phyloP scores from a whole-genome alignment of 176 grass and related monocot species.

The Ensete glaucum region DNA sequence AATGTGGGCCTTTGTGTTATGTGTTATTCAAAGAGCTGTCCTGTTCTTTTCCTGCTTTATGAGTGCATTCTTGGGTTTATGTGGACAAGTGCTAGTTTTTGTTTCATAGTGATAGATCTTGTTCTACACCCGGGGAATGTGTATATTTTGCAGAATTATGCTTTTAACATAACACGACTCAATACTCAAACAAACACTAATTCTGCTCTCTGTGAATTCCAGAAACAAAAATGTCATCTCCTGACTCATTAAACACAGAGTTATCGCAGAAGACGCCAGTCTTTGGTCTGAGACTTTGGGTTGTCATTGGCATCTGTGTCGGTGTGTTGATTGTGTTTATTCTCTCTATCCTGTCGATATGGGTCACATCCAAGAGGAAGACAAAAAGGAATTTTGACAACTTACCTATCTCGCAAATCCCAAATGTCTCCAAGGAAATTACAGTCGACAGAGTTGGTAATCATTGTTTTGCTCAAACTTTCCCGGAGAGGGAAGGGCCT shows the following conservation, averaged over 20 bases:
- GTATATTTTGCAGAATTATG: not conserved
- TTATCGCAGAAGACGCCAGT: constrained; percentile 52
- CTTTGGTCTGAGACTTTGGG: constrained; percentile 72
- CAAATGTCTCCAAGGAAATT: constrained; percentile 95
- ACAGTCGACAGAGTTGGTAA: constrained; percentile 63
- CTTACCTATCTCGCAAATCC: constrained; percentile 65
- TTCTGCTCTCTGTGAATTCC: constrained; percentile 1
- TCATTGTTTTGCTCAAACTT: constrained; percentile 62
- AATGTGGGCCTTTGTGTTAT: not conserved
- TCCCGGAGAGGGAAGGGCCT: constrained; percentile 46
- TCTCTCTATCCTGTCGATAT: constrained; percentile 73
- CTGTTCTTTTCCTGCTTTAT: not conserved
- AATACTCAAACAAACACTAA: constrained; percentile 7
- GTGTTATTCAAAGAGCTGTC: not conserved
- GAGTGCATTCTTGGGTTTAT: not conserved
- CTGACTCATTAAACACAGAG: constrained; percentile 33
- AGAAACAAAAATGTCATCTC: constrained; percentile 29
- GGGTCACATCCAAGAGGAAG: constrained; percentile 46
- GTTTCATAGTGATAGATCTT: no score
- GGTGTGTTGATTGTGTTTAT: constrained; percentile 66
- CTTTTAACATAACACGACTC: constrained; percentile 1
- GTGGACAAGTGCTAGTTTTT: no score
- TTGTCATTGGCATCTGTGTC: constrained; percentile 69
- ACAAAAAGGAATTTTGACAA: constrained; percentile 49
- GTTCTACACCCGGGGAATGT: not conserved